Percentiles rank a stretch among this genome's conserved stretches.
These are phyloP conservation scores for Backusella mclennaniae DNA, from an alignment of 192 early-diverging fungal species.

Conservation along the genomic window DNA sequence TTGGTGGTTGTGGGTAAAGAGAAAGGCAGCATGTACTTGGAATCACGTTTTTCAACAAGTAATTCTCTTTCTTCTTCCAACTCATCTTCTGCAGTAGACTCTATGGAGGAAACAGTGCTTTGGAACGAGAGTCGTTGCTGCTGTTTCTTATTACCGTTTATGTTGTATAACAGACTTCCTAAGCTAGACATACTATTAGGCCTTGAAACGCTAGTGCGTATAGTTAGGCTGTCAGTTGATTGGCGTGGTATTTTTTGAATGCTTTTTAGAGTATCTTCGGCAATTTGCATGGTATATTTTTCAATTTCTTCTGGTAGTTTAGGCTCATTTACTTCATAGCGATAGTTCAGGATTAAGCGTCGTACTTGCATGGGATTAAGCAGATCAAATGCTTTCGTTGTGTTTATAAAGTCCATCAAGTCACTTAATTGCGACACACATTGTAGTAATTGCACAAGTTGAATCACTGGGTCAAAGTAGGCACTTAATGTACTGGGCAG, in stretches of 20 bases:
- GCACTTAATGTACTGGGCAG: constrained; percentile 36
- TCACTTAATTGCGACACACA: constrained; percentile 71
- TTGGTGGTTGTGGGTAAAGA: constrained; percentile 58
- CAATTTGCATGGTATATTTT: constrained; percentile 73
- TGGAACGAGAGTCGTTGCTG: neutral
- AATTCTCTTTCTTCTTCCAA: constrained; percentile 38
- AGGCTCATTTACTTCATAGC: constrained; percentile 89
- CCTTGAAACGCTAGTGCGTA: neutral
- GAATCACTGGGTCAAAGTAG: constrained; percentile 70
- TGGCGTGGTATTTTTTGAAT: constrained; percentile 12
- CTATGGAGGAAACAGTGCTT: neutral
- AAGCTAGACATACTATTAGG: constrained; percentile 18
- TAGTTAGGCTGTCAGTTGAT: neutral
- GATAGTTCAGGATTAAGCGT: constrained; percentile 72
- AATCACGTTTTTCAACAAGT: constrained; percentile 54
- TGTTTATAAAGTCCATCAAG: constrained; percentile 74
- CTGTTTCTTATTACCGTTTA: neutral
- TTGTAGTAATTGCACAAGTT: constrained; percentile 81
- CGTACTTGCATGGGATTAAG: constrained; percentile 76
- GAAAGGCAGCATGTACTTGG: constrained; percentile 55
- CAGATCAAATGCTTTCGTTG: constrained; percentile 59
- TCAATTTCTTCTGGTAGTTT: constrained; percentile 71
- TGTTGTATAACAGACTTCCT: constrained; percentile 6
- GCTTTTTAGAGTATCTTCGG: constrained; percentile 59
- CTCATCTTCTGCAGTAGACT: constrained; percentile 32